These are phyloP conservation scores for Verticillium tricorpus DNA, from an alignment of 2,329 filamentous ascomycete species.

Conservation along the genomic window DNA sequence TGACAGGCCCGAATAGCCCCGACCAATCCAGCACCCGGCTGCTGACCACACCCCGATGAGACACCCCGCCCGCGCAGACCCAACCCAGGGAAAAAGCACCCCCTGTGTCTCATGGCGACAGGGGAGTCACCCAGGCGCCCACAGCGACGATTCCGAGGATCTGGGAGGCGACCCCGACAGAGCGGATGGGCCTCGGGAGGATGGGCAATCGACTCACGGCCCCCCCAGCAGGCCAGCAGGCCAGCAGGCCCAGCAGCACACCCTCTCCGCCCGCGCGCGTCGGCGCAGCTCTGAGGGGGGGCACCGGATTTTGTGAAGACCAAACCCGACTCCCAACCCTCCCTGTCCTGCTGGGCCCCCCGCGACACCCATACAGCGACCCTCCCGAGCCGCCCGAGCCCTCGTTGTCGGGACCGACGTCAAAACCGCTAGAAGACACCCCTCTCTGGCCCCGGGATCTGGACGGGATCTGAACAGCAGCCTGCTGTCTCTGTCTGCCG, in stretches of 20 bases:
- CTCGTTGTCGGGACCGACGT: background rate
- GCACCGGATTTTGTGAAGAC: too few relatives aligned
- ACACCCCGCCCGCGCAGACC: background rate
- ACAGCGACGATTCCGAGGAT: background rate
- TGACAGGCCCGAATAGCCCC: background rate
- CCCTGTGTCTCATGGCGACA: background rate
- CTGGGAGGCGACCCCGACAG: background rate
- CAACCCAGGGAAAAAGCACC: background rate
- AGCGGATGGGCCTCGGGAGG: background rate
- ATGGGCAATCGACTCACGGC: background rate
- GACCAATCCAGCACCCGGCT: background rate
- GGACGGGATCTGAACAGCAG: too few relatives aligned
- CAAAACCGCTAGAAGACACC: too few relatives aligned
- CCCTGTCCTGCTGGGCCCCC: background rate
- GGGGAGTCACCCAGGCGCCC: background rate
- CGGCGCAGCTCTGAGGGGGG: background rate
- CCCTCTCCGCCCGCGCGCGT: background rate
- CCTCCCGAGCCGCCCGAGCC: background rate
- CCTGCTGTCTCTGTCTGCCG: too few relatives aligned
- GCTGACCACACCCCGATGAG: background rate
- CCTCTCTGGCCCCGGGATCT: too few relatives aligned
- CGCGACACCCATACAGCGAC: background rate
- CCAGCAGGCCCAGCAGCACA: background rate
- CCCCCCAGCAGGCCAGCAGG: background rate
- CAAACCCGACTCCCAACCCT: background rate